Percentiles rank a stretch among this genome's conserved stretches.
phyloP scores from a whole-genome alignment of 202 grass and related monocot genomes.

The Panicum hallii region DNA sequence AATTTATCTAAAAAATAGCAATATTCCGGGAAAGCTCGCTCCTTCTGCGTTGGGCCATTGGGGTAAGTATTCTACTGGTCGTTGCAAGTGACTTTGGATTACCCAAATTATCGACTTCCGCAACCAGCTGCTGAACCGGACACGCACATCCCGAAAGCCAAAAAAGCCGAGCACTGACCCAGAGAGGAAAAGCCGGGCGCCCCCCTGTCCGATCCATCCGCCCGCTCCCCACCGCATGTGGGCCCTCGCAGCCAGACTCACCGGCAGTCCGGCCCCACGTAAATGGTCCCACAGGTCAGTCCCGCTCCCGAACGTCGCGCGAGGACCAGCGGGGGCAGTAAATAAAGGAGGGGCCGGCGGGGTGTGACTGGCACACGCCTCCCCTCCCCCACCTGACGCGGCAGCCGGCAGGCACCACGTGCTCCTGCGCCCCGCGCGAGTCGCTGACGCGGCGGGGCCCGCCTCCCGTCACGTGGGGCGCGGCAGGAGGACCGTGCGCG shows the following conservation, averaged over 20 bases:
- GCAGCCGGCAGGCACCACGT: constrained; percentile 12
- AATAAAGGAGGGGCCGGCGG: background rate
- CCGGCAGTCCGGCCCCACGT: background rate
- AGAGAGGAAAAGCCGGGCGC: constrained; percentile 2
- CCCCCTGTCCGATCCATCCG: background rate
- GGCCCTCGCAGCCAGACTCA: background rate
- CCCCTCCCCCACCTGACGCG: background rate
- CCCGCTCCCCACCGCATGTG: background rate
- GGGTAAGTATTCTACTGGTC: too few relatives aligned
- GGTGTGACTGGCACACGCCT: constrained; percentile 36
- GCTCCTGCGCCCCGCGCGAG: background rate
- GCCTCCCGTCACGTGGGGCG: background rate
- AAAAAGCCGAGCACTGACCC: background rate
- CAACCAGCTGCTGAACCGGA: background rate
- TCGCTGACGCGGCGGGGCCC: background rate
- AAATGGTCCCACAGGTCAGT: background rate
- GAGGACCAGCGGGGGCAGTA: background rate
- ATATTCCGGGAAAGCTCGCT: too few relatives aligned
- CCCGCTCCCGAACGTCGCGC: accelerated
- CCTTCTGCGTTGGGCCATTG: too few relatives aligned
- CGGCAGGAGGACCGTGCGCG: too few relatives aligned
- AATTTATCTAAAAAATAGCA: too few relatives aligned
- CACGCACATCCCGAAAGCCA: background rate
- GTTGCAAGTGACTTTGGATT: background rate
- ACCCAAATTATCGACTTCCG: background rate